These are phyloP conservation scores for Sporothrix mexicana DNA, from an alignment of 2,329 filamentous ascomycete genomes.

Conservation along the genomic window DNA sequence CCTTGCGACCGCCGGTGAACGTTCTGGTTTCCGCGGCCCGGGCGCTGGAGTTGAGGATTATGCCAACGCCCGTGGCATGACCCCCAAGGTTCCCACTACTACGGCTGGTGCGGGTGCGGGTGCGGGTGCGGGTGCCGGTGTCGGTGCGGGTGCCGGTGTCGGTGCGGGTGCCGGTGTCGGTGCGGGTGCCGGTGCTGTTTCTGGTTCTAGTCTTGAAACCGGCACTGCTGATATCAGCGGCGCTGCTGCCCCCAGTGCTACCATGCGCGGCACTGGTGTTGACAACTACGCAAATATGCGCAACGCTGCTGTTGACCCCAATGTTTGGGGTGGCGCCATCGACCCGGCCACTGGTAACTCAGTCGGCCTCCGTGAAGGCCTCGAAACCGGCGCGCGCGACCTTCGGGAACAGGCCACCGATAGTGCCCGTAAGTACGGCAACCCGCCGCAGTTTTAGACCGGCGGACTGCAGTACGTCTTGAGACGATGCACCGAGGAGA, in stretches of 20 bases:
- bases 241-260: not conserved
- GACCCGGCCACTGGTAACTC: constrained; percentile 17
- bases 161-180: not conserved
- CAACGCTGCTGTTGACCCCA: constrained; percentile 1
- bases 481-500: not conserved
- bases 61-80: not conserved
- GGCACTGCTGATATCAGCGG: not conserved
- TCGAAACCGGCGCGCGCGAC: not conserved
- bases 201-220: not conserved
- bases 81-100: not conserved
- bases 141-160: not conserved
- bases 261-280: not conserved
- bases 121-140: not conserved
- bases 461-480: not conserved
- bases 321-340: constrained; percentile 18
- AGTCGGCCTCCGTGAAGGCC: not conserved
- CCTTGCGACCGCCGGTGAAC: not conserved
- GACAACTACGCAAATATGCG: constrained; percentile 4
- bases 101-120: not conserved
- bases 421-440: constrained; percentile 22
- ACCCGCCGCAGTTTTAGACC: constrained; percentile 25
- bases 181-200: not conserved
- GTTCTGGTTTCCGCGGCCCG: constrained; percentile 1
- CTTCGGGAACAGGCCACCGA: not conserved
- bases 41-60: not conserved